Conservation (phyloP, 2,329 filamentous ascomycete genomes). For the Fusarium drepaniforme region DNA sequence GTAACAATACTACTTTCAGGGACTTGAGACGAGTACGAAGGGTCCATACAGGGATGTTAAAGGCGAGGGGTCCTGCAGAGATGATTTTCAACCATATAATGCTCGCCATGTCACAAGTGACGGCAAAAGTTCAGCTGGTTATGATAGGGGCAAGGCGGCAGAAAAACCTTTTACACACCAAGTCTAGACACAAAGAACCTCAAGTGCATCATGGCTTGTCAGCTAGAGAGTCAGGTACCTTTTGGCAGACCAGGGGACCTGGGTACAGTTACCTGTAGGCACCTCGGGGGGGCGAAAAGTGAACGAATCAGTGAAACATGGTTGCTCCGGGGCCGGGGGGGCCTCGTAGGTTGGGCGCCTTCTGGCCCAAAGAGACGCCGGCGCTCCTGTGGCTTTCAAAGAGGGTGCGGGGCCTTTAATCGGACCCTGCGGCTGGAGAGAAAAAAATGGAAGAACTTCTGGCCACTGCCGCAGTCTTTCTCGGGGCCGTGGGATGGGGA, state of each 20-base stretch:
- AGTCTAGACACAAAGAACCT: background rate
- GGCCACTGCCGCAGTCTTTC: conserved; percentile 27
- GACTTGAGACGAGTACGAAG: background rate
- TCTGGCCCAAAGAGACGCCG: background rate
- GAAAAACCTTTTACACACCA: background rate
- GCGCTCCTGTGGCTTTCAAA: conserved; percentile 2
- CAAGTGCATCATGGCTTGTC: background rate
- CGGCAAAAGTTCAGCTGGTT: background rate
- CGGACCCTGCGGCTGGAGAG: conserved; percentile 44
- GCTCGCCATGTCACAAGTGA: background rate
- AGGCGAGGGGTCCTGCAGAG: background rate
- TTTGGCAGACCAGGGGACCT: background rate
- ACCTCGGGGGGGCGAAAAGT: conserved; percentile 20
- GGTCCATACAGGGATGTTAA: background rate
- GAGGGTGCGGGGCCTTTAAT: conserved; percentile 31
- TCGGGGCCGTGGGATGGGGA: conserved; percentile 13
- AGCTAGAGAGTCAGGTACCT: conserved; percentile 10
- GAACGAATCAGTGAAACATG: conserved; percentile 31
- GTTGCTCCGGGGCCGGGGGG: background rate
- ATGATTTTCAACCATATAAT: background rate
- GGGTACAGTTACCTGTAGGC: background rate
- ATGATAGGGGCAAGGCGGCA: background rate
- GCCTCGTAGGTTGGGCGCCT: conserved; percentile 6
- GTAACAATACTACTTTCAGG: background rate
- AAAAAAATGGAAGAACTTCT: conserved; percentile 41